These are phyloP conservation scores for Hericium erinaceus DNA, from an alignment of 768 basidiomycete genomes.

Conservation along the genomic window DNA sequence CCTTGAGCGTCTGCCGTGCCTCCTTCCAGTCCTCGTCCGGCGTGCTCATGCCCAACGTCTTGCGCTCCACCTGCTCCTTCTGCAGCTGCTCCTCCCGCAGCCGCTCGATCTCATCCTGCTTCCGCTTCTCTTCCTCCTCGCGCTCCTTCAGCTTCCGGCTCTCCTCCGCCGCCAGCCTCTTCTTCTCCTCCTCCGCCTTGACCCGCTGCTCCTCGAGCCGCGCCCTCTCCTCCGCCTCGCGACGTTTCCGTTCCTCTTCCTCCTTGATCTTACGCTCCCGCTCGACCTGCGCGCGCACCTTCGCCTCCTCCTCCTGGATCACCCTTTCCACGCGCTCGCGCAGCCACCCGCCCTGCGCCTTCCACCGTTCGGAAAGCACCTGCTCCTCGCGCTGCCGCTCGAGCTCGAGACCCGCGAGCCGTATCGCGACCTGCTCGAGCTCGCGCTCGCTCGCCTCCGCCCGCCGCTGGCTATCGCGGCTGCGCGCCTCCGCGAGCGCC, in stretches of 20 bases:
- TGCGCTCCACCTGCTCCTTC: conserved; percentile 30
- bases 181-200: conserved; percentile 16
- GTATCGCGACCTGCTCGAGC: conserved; percentile 38
- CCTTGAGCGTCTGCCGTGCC: conserved; percentile 46
- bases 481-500: conserved; percentile 13
- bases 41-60: conserved; percentile 40
- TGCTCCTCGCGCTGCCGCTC: conserved; percentile 39
- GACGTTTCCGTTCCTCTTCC: conserved; percentile 19
- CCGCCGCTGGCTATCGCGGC: conserved; percentile 21
- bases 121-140: conserved; percentile 26
- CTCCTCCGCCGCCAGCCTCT: conserved; percentile 22
- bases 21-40: conserved; percentile 57
- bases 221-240: conserved; percentile 17
- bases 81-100: conserved; percentile 28
- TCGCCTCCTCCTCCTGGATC: conserved; percentile 58
- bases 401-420: conserved; percentile 34
- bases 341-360: conserved; percentile 31
- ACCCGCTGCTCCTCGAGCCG: conserved; percentile 12
- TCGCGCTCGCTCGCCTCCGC: conserved; percentile 38
- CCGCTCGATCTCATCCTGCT: conserved; percentile 21
- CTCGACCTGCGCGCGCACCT: conserved; percentile 39
- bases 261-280: conserved; percentile 35
- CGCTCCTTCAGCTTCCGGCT: conserved; percentile 27
- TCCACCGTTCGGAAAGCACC: conserved; percentile 35
- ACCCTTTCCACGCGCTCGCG: conserved; percentile 53